A percentile compares a stretch with the other conserved stretches of the same genome.
Evolutionary conservation across 805 yeast genomes (phyloP).

Genomic region (Crinitomyces ghanaensis): DNA sequence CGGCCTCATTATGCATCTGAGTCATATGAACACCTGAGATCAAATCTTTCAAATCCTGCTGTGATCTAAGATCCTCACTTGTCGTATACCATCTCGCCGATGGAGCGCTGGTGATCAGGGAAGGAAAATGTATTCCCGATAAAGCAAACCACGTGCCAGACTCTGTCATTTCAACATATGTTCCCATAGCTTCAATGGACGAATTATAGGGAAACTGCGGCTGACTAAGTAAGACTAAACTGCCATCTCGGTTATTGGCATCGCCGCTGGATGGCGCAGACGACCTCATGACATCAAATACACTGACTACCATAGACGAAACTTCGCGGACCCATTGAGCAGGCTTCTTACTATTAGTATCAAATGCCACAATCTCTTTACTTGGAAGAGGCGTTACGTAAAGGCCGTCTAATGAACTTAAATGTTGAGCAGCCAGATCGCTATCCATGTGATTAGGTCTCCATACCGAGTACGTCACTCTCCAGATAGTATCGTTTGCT

Average conservation of each 20-base stretch:
- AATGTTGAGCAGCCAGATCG: conserved; percentile 34
- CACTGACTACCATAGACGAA: conserved; percentile 61
- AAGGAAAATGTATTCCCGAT: conserved; percentile 67
- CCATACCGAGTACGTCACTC: conserved; percentile 80
- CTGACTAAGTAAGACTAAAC: conserved; percentile 28
- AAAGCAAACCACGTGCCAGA: conserved; percentile 72
- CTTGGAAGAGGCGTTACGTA: conserved; percentile 81
- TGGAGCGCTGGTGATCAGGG: conserved; percentile 72
- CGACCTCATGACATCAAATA: conserved; percentile 56
- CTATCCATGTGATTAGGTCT: conserved; percentile 79
- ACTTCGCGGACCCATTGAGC: conserved; percentile 72
- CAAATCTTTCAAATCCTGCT: not conserved
- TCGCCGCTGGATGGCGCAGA: conserved; percentile 3
- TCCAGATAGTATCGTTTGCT: conserved; percentile 61
- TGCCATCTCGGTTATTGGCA: conserved; percentile 10
- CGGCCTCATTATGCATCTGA: conserved; percentile 2
- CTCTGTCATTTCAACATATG: conserved; percentile 55
- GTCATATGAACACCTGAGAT: not conserved
- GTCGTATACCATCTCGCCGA: conserved; percentile 49
- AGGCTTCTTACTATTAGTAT: conserved; percentile 50
- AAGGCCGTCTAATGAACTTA: conserved; percentile 51
- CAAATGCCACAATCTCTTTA: conserved; percentile 54
- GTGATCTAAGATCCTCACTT: no score
- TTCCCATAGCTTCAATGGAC: conserved; percentile 31
- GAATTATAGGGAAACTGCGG: conserved; percentile 19